Evolutionary conservation across 2,329 filamentous ascomycete species (phyloP).

Genomic region (Nemania sp.): DNA sequence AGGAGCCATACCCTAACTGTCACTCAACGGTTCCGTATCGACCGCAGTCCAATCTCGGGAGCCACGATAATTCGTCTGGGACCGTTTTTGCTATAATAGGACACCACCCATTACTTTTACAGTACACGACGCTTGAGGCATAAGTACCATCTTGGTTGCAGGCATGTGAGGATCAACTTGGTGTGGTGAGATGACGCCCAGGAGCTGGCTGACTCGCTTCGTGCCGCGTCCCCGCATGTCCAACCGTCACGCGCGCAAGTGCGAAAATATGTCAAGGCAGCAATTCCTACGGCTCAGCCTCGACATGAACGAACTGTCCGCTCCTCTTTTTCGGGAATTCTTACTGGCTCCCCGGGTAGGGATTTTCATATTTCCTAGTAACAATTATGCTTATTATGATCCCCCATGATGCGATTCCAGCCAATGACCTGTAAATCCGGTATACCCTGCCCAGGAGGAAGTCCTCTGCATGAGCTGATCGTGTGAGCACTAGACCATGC

Average conservation of each 20-base stretch:
- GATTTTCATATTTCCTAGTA: constrained; percentile 7
- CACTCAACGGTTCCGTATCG: neutral
- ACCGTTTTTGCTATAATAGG: constrained; percentile 12
- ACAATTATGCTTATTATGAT: neutral
- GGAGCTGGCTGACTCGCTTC: constrained; percentile 19
- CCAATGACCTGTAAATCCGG: neutral
- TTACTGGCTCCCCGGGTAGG: no score
- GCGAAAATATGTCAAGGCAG: constrained; percentile 12
- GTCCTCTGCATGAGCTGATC: constrained; percentile 2
- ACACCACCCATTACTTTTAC: neutral
- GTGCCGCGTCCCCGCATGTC: constrained; percentile 22
- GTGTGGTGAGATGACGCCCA: constrained; percentile 13
- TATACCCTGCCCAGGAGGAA: neutral
- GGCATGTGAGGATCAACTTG: constrained; percentile 13
- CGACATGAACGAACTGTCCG: constrained; percentile 11
- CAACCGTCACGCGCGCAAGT: constrained; percentile 20
- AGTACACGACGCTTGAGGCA: constrained; percentile 1
- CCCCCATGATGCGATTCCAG: neutral
- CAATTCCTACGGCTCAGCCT: constrained; percentile 15
- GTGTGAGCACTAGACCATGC: constrained; percentile 3
- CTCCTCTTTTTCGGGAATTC: constrained; percentile 9
- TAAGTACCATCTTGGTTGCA: constrained; percentile 11
- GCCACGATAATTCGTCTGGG: constrained; percentile 1
- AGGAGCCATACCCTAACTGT: constrained; percentile 12
- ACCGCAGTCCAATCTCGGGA: neutral